Conservation (phyloP, 163 green algal genomes). For the Volvox carteri region DNA sequence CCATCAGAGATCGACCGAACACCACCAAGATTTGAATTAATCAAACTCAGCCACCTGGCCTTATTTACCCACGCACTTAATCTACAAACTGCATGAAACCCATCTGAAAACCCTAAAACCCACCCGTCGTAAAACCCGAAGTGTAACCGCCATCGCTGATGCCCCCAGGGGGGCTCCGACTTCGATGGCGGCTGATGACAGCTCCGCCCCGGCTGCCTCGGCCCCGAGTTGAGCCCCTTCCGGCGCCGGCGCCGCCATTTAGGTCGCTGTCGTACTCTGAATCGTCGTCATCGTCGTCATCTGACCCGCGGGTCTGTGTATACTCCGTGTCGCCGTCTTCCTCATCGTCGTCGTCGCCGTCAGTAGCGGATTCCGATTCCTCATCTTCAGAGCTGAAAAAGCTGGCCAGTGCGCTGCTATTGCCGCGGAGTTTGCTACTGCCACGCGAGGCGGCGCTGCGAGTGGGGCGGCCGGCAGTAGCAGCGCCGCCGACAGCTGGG, state of each 20-base stretch:
- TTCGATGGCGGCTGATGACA: neutral
- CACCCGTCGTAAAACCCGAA: slow-evolving; percentile 48
- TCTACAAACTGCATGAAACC: too few relatives aligned
- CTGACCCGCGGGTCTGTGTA: slow-evolving; percentile 12
- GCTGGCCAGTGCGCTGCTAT: neutral
- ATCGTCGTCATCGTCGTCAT: slow-evolving; percentile 15
- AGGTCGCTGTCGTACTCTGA: neutral
- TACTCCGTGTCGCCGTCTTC: slow-evolving; percentile 30
- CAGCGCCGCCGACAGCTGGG: too few relatives aligned
- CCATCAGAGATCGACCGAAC: too few relatives aligned
- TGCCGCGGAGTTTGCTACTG: neutral
- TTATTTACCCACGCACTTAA: too few relatives aligned
- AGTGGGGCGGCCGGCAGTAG: slow-evolving; percentile 16
- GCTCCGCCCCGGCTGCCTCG: neutral
- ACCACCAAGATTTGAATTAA: too few relatives aligned
- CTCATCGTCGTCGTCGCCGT: slow-evolving; percentile 25
- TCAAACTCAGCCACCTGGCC: too few relatives aligned
- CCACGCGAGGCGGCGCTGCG: neutral
- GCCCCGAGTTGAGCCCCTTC: neutral
- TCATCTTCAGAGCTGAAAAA: slow-evolving; percentile 24
- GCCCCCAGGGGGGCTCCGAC: neutral
- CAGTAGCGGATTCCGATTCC: neutral
- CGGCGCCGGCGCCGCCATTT: neutral
- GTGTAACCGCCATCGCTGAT: slow-evolving; percentile 45
- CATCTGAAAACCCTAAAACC: too few relatives aligned